A percentile compares a stretch with the other conserved stretches of the same genome.
These are phyloP conservation scores for Alternaria sp. DNA, from an alignment of 2,329 filamentous ascomycete genomes.

Conservation along the genomic window DNA sequence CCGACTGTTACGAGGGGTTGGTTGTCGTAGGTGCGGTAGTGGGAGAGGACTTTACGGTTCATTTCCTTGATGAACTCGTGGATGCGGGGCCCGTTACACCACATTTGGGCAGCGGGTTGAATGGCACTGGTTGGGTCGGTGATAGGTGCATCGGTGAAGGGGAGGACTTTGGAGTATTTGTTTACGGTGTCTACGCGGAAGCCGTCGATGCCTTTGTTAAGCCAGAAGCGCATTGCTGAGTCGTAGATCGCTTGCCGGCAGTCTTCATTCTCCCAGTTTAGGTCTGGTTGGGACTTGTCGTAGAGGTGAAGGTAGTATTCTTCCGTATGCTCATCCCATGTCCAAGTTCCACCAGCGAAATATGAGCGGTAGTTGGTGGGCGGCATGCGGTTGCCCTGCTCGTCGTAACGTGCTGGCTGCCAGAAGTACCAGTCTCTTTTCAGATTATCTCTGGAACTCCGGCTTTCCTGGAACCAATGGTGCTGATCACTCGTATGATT, in stretches of 20 bases:
- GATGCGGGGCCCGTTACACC: constrained; percentile 64
- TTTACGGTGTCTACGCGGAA: constrained; percentile 59
- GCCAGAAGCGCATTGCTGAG: constrained; percentile 55
- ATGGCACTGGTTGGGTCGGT: constrained; percentile 50
- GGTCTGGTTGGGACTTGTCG: constrained; percentile 55
- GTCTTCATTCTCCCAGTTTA: constrained; percentile 57
- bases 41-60: constrained; percentile 58
- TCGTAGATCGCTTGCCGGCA: constrained; percentile 55
- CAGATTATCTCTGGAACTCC: constrained; percentile 65
- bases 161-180: constrained; percentile 54
- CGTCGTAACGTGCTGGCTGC: constrained; percentile 62
- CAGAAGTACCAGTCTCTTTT: constrained; percentile 78
- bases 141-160: constrained; percentile 52
- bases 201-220: constrained; percentile 54
- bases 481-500: constrained; percentile 79
- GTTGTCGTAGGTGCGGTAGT: constrained; percentile 57
- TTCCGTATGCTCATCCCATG: constrained; percentile 54
- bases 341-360: constrained; percentile 50
- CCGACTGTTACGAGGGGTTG: constrained; percentile 60
- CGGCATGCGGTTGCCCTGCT: constrained; percentile 60
- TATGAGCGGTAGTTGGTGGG: constrained; percentile 62
- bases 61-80: constrained; percentile 65
- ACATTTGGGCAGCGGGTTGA: constrained; percentile 58
- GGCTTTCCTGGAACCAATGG: constrained; percentile 72
- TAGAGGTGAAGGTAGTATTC: constrained; percentile 58